Conservation (phyloP, 2,329 filamentous ascomycete species). For the Aschersonia sp. region DNA sequence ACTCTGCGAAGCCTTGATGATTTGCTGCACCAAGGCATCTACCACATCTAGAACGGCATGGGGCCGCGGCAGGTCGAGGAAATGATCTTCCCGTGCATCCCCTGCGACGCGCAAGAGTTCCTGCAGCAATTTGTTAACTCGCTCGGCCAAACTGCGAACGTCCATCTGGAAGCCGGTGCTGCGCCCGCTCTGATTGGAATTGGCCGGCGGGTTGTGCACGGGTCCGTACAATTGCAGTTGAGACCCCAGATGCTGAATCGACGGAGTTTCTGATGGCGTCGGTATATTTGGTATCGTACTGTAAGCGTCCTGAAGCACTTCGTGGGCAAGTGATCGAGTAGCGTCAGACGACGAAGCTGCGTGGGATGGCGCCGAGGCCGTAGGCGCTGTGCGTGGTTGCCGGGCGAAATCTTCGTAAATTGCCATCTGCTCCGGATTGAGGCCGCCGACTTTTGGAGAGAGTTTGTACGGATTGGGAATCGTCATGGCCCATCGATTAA, state of each 20-base stretch:
- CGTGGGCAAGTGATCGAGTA: constrained; percentile 46
- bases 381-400: constrained; percentile 53
- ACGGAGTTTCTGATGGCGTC: constrained; percentile 44
- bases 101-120: constrained; percentile 41
- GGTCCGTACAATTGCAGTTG: constrained; percentile 43
- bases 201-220: constrained; percentile 24
- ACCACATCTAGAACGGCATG: constrained; percentile 47
- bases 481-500: constrained; percentile 84
- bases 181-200: constrained; percentile 33
- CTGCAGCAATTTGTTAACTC: constrained; percentile 41
- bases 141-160: constrained; percentile 34
- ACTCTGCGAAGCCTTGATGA: constrained; percentile 47
- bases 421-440: constrained; percentile 84
- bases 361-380: constrained; percentile 36
- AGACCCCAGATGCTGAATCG: constrained; percentile 34
- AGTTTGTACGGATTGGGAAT: constrained; percentile 91
- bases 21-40: constrained; percentile 44
- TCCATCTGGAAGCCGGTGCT: constrained; percentile 34
- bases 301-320: constrained; percentile 49
- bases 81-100: constrained; percentile 43
- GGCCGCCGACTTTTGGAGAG: constrained; percentile 49
- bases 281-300: constrained; percentile 39
- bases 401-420: constrained; percentile 95
- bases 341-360: constrained; percentile 44
- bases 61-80: constrained; percentile 40